Evolutionary conservation across 371 early-diverging fungal genomes (phyloP).

Genomic region (Nematocida minor): DNA sequence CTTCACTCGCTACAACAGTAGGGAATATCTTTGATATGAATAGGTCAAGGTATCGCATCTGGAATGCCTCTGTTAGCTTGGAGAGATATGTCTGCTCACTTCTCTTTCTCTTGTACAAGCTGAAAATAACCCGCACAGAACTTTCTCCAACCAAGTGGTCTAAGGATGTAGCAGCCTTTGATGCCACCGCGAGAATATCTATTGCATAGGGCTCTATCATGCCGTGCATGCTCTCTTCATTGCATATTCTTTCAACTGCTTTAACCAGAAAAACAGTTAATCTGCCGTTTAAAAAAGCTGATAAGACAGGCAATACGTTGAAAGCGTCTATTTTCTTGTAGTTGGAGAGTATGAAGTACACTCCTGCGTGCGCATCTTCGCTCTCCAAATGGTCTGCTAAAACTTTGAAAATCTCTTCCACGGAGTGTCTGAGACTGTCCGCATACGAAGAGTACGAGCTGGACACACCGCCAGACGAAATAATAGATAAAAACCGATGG

Average conservation of each 20-base stretch:
- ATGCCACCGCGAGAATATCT: not conserved
- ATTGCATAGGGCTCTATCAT: not conserved
- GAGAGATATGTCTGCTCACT: not conserved
- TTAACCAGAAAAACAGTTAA: not conserved
- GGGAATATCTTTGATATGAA: slow-evolving; percentile 9
- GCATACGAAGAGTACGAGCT: slow-evolving; percentile 21
- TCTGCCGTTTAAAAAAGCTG: not conserved
- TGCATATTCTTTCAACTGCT: not conserved
- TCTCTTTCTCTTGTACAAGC: not conserved
- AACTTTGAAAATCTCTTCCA: not conserved
- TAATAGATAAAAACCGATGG: not conserved
- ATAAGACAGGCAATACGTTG: not conserved
- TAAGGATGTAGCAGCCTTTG: not conserved
- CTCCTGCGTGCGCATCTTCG: not conserved
- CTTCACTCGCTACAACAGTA: not conserved
- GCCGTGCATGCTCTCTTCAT: not conserved
- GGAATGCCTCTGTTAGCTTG: not conserved
- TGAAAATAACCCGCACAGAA: not conserved
- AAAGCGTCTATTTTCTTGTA: not conserved
- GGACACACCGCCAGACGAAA: not conserved
- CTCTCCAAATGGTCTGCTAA: not conserved
- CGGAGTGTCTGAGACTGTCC: not conserved
- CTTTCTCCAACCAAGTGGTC: not conserved
- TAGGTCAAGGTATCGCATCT: not conserved
- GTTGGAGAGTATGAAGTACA: not conserved